Evolutionary conservation across 345 rosid genomes (phyloP).

Genomic region (Salix dunnii): DNA sequence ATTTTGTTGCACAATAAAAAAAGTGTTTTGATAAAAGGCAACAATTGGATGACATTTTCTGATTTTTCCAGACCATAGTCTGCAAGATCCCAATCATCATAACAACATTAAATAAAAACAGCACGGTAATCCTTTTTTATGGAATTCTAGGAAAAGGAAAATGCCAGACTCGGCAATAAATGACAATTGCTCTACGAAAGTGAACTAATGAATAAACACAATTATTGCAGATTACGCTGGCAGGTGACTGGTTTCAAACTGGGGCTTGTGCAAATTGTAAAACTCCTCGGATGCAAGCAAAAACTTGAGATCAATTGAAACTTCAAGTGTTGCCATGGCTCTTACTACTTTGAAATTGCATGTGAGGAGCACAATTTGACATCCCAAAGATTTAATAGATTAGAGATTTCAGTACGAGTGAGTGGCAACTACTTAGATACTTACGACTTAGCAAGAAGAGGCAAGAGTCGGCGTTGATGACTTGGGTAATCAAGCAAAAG

Average conservation of each 20-base stretch:
- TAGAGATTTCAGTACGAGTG: background rate
- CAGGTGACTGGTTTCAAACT: background rate
- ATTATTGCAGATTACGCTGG: background rate
- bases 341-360: background rate
- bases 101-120: background rate
- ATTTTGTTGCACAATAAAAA: background rate
- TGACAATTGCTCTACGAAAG: background rate
- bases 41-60: background rate
- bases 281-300: background rate
- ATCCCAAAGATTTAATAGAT: background rate
- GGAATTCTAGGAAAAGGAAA: background rate
- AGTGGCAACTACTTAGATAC: constrained; percentile 10
- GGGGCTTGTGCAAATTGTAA: background rate
- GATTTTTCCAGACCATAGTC: background rate
- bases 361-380: background rate
- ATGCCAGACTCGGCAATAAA: background rate
- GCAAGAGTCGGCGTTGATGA: constrained; percentile 87
- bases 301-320: background rate
- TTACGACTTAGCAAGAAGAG: constrained; percentile 92
- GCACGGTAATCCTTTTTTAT: background rate
- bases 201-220: background rate
- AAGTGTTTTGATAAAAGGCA: background rate
- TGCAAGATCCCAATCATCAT: background rate
- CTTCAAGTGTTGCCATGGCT: background rate
- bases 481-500: constrained; percentile 91